These are phyloP conservation scores for Trichoderma pleuroti DNA, from an alignment of 2,329 filamentous ascomycete genomes.

Conservation along the genomic window DNA sequence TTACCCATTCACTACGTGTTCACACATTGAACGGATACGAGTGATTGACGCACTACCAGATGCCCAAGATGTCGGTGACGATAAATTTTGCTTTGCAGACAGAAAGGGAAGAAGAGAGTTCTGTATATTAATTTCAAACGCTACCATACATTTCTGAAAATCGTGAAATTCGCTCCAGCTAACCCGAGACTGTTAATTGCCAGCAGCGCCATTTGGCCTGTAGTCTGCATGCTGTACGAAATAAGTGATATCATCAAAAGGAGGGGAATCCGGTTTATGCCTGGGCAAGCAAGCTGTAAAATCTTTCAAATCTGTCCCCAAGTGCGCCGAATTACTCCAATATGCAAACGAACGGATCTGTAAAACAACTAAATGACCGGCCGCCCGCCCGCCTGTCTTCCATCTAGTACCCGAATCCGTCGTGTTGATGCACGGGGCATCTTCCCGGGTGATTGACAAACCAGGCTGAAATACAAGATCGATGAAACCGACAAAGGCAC, in stretches of 20 bases:
- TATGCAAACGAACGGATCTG: conserved; percentile 18
- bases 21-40: background rate
- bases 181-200: background rate
- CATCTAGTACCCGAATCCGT: conserved; percentile 48
- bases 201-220: conserved; percentile 1
- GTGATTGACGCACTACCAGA: background rate
- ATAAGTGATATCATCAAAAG: conserved; percentile 5
- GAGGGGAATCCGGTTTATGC: conserved; percentile 13
- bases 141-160: background rate
- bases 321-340: conserved; percentile 10
- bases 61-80: background rate
- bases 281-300: background rate
- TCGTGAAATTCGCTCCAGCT: conserved; percentile 1
- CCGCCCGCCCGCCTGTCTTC: background rate
- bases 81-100: background rate
- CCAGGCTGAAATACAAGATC: conserved; percentile 59
- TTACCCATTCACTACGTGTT: background rate
- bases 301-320: background rate
- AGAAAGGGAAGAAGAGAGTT: background rate
- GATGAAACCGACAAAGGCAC: conserved; percentile 64
- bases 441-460: conserved; percentile 59
- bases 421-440: conserved; percentile 65
- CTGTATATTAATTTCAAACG: conserved; percentile 8
- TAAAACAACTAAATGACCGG: background rate
- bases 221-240: background rate